Conservation (phyloP, 163 green algal species). For the Coccomyxa subellipsoidea region DNA sequence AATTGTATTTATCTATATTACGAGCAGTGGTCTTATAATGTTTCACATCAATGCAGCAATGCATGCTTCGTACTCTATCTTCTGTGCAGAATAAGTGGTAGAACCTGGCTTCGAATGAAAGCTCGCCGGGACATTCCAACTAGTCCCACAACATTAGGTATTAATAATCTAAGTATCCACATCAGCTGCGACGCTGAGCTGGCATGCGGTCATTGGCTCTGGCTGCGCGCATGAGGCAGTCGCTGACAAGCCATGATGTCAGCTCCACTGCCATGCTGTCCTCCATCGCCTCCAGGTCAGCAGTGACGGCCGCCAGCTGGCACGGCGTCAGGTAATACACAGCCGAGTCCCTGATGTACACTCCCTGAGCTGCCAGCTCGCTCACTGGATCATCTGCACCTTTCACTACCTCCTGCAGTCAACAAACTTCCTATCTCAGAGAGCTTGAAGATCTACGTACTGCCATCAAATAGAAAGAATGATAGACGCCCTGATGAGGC, state of each 20-base stretch:
- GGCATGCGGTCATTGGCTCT: slow-evolving; percentile 6
- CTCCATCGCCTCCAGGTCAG: slow-evolving; percentile 23
- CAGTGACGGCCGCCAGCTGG: slow-evolving; percentile 14
- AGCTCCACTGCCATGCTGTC: slow-evolving; percentile 1
- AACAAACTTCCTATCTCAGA: background rate
- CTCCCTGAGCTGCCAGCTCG: background rate
- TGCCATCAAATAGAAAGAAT: too few relatives aligned
- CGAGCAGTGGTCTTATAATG: too few relatives aligned
- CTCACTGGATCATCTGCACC: background rate
- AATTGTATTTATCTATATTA: too few relatives aligned
- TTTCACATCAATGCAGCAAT: too few relatives aligned
- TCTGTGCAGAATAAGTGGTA: too few relatives aligned
- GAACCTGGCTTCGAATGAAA: too few relatives aligned
- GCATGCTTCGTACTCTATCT: too few relatives aligned
- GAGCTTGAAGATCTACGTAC: too few relatives aligned
- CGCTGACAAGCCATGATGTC: background rate
- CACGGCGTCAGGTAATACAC: slow-evolving; percentile 16
- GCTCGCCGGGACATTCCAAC: too few relatives aligned
- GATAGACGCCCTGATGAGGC: too few relatives aligned
- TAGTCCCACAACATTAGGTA: too few relatives aligned
- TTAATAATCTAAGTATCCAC: too few relatives aligned
- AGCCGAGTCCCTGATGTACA: background rate
- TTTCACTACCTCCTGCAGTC: background rate
- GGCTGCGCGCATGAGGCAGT: background rate
- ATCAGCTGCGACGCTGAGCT: background rate